Evolutionary conservation across 2,329 filamentous ascomycete species (phyloP), one percentile per base, ranked within the genome.

Genomic region (Chaetomiaceae sp.): DNA sequence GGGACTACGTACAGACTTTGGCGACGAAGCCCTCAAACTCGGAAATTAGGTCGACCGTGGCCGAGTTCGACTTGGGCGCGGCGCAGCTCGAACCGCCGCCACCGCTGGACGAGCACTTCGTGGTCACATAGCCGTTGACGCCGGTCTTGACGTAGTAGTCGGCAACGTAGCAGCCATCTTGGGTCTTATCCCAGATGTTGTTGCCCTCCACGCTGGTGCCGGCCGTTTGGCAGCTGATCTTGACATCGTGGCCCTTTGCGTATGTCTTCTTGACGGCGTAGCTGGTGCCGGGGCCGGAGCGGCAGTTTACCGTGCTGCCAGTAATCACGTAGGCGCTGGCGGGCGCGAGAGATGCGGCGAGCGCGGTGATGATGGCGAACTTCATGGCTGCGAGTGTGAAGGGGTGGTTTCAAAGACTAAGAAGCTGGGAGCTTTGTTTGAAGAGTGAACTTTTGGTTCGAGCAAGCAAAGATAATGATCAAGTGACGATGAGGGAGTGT

Each of bases 161-260:
- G 43, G 56, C 30, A 11, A 60, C 58, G 48, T 55, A 60, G 58
- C 58, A 60, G 25, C 54, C 52, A 37, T 60, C 49, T 11, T n/a
- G 13, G 11, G 58, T 60, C 52, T 57, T 58, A 45, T 60, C 58
- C 58, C 58, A 60, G 53, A 60, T 55, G 48, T 16, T 53, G 54
- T 60, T 55, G 47, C 58, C 58, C 13, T 57, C 44, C 27, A 60
- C 37, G 21, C 14, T 32, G 11, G 43, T 45, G 34, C 58, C 58
- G 10, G 23, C 3, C 13, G 54, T 58, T 29, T 60, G 58, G 54
- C 58, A 60, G 36, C 30, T 48, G 23, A 60, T 47, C 14, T 32
- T 54, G 33, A 60, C 41, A 23, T 56, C 56, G 8, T 20, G 11
- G 32, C 51, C 54, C 42, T 53, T 55, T 14, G 20, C 14, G 36